Evolutionary conservation across 2,329 filamentous ascomycete genomes (phyloP).

Genomic region (Daldinia sp.): DNA sequence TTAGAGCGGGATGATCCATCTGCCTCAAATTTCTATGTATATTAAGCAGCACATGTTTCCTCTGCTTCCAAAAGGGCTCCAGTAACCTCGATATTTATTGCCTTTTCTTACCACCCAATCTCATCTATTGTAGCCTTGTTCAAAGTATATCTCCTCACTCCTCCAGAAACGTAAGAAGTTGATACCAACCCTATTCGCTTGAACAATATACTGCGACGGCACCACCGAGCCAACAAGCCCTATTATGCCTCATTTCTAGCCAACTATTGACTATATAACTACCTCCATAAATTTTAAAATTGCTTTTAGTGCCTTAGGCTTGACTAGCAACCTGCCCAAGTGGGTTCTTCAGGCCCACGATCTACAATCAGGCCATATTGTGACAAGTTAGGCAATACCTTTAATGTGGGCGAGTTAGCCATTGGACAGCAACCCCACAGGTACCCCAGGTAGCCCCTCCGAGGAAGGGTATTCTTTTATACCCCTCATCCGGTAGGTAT

Average conservation of each 20-base stretch:
- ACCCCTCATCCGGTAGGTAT: conserved; percentile 3
- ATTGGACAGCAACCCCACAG: conserved; percentile 25
- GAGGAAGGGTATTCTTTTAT: not conserved
- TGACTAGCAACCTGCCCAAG: conserved; percentile 2
- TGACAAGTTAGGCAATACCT: conserved; percentile 21
- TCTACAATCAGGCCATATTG: conserved; percentile 21
- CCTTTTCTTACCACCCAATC: too few relatives aligned
- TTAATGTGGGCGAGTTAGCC: conserved; percentile 17
- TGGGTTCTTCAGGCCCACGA: conserved; percentile 11
- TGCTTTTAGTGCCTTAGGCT: not conserved
- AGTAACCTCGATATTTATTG: too few relatives aligned
- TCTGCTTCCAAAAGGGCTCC: not conserved
- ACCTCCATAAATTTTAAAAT: not conserved
- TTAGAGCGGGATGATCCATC: conserved; percentile 29
- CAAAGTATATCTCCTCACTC: not conserved
- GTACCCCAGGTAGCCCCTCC: conserved; percentile 5
- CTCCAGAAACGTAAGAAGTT: not conserved
- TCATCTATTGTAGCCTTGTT: not conserved
- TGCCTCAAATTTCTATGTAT: conserved; percentile 36
- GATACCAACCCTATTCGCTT: not conserved
- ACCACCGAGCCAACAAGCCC: not conserved
- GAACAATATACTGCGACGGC: not conserved
- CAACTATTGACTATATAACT: not conserved
- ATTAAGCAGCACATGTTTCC: conserved; percentile 10
- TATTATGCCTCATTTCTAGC: not conserved